Evolutionary conservation across 257 asterid genomes (phyloP).

Genomic region (Scutellaria baicalensis): DNA sequence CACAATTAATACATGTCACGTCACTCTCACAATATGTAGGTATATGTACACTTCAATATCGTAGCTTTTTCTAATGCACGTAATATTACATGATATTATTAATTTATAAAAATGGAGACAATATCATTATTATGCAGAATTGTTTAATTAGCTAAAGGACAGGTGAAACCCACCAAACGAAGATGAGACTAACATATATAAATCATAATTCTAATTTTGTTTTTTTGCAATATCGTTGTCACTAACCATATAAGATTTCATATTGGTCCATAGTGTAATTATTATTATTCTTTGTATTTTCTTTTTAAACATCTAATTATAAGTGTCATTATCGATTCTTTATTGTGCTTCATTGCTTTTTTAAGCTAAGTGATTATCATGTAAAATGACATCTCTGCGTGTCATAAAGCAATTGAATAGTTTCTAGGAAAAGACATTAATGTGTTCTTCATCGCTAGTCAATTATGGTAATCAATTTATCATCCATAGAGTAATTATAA

Average conservation of each 20-base stretch:
- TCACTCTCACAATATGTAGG: too few relatives aligned
- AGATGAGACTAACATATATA: not conserved
- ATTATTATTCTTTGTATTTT: not conserved
- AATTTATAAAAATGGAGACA: not conserved
- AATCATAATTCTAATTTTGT: not conserved
- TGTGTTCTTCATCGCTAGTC: too few relatives aligned
- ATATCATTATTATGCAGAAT: not conserved
- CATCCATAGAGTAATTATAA: too few relatives aligned
- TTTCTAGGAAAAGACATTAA: too few relatives aligned
- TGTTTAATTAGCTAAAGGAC: slow-evolving; percentile 6
- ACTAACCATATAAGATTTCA: not conserved
- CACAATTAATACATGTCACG: too few relatives aligned
- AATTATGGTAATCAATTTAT: too few relatives aligned
- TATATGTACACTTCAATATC: too few relatives aligned
- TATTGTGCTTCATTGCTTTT: not conserved
- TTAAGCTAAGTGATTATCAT: too few relatives aligned
- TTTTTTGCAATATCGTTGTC: slow-evolving; percentile 3
- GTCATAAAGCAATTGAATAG: too few relatives aligned
- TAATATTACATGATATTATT: too few relatives aligned
- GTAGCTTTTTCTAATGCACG: too few relatives aligned
- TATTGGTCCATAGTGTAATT: slow-evolving; percentile 1
- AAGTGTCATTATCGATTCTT: slow-evolving; percentile 6
- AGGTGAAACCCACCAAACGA: slow-evolving; percentile 13
- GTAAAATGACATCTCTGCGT: too few relatives aligned
- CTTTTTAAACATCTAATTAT: not conserved